These are phyloP conservation scores for Cystobasidium tubakii DNA, from an alignment of 768 basidiomycete genomes.

Conservation along the genomic window DNA sequence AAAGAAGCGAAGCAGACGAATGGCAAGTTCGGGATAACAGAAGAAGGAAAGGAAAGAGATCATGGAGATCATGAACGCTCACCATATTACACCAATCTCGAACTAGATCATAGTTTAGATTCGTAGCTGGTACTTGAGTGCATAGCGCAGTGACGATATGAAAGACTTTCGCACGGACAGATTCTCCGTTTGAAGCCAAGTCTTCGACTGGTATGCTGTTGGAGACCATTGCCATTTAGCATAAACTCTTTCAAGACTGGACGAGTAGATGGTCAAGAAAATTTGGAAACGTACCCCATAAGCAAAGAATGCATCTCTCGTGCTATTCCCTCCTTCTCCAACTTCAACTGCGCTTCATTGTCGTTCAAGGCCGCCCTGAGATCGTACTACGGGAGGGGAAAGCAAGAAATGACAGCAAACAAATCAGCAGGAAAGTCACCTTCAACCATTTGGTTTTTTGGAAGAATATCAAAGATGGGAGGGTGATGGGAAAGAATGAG, in stretches of 20 bases:
- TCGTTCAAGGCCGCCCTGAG: not conserved
- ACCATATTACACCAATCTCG: constrained; percentile 21
- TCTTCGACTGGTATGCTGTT: constrained; percentile 15
- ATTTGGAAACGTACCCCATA: not conserved
- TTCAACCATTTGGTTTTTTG: too few relatives aligned
- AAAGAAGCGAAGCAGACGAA: too few relatives aligned
- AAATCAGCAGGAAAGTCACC: too few relatives aligned
- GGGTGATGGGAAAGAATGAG: too few relatives aligned
- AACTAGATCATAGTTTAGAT: constrained; percentile 10
- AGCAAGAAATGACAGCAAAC: too few relatives aligned
- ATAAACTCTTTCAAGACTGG: too few relatives aligned
- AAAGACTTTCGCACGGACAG: constrained; percentile 6
- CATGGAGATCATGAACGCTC: not conserved
- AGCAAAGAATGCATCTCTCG: constrained; percentile 14
- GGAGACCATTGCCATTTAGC: not conserved
- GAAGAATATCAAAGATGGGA: too few relatives aligned
- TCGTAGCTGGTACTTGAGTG: constrained; percentile 4
- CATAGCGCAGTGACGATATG: constrained; percentile 15
- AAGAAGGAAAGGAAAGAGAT: not conserved
- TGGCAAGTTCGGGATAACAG: too few relatives aligned
- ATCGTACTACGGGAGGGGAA: not conserved
- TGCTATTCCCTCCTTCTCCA: constrained; percentile 13
- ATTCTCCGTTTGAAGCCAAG: constrained; percentile 16
- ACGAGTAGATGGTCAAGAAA: too few relatives aligned
- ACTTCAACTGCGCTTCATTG: not conserved